These are phyloP conservation scores for Boletus pseudopeckii DNA, from an alignment of 768 basidiomycete genomes.

Conservation along the genomic window DNA sequence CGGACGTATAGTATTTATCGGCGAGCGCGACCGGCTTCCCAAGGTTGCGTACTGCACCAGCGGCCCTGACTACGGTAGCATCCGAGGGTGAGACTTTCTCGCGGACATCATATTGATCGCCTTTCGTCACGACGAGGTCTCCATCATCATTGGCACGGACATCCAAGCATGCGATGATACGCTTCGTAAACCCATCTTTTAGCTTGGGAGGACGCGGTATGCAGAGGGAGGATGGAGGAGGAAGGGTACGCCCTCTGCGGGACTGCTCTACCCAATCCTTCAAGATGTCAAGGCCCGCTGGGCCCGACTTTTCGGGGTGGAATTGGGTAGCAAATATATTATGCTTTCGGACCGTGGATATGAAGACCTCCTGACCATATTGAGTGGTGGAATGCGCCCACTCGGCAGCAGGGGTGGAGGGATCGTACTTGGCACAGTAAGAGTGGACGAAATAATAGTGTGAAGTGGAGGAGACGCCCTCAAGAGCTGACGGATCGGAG, in stretches of 20 bases:
- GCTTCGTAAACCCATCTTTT: constrained; percentile 78
- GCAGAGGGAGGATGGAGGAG: constrained; percentile 29
- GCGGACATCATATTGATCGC: constrained; percentile 98
- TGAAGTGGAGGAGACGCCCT: constrained; percentile 48
- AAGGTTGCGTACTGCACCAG: constrained; percentile 88
- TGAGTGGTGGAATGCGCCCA: constrained; percentile 88
- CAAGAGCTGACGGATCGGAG: constrained; percentile 37
- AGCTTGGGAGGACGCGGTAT: constrained; percentile 38
- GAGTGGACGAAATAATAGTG: constrained; percentile 99
- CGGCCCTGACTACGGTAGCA: constrained; percentile 40
- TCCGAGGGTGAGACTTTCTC: constrained; percentile 52
- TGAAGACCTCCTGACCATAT: constrained; percentile 91
- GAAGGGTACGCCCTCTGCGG: constrained; percentile 36
- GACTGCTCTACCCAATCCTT: constrained; percentile 73
- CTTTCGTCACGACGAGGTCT: constrained; percentile 98
- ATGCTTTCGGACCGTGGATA: constrained; percentile 75
- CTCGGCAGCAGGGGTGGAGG: constrained; percentile 53
- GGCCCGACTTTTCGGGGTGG: constrained; percentile 96
- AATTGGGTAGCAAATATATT: constrained; percentile 95
- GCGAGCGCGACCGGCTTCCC: constrained; percentile 96
- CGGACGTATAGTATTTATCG: constrained; percentile 76
- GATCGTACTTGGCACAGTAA: constrained; percentile 76
- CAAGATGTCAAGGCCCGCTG: constrained; percentile 78
- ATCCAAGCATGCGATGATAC: constrained; percentile 96
- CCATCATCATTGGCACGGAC: constrained; percentile 94